A percentile compares a stretch with the other conserved stretches of the same genome.
Evolutionary conservation across 2,329 filamentous ascomycete genomes (phyloP).

Genomic region (Aspergillus fructus): DNA sequence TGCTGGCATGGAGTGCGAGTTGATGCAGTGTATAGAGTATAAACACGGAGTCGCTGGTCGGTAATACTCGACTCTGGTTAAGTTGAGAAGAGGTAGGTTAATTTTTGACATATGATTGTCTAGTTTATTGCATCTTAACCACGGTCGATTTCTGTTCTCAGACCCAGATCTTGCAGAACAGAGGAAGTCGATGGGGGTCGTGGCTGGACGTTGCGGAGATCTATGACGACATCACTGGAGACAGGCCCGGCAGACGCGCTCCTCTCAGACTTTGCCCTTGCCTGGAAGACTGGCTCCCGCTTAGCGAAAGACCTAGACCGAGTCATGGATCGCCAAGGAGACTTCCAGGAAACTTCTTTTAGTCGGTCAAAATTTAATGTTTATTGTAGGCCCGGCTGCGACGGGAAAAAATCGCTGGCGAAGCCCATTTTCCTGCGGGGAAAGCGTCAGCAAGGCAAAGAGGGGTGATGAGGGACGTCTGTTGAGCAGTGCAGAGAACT

Average conservation of each 20-base stretch:
- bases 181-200: neutral
- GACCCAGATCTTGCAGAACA: neutral
- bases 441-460: neutral
- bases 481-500: neutral
- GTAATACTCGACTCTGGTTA: neutral
- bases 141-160: neutral
- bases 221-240: slow-evolving; percentile 3
- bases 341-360: neutral
- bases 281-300: neutral
- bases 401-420: neutral
- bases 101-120: neutral
- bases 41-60: neutral
- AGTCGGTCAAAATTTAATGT: neutral
- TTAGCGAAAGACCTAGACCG: neutral
- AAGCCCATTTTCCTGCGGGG: neutral
- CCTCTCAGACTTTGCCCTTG: neutral
- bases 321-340: neutral
- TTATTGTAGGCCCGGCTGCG: neutral
- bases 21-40: neutral
- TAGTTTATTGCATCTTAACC: neutral
- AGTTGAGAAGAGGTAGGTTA: neutral
- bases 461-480: neutral
- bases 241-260: neutral
- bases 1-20: neutral
- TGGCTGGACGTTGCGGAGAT: neutral